phyloP scores from a whole-genome alignment of 1,284 basidiomycete species.

The Puccinia polysora region DNA sequence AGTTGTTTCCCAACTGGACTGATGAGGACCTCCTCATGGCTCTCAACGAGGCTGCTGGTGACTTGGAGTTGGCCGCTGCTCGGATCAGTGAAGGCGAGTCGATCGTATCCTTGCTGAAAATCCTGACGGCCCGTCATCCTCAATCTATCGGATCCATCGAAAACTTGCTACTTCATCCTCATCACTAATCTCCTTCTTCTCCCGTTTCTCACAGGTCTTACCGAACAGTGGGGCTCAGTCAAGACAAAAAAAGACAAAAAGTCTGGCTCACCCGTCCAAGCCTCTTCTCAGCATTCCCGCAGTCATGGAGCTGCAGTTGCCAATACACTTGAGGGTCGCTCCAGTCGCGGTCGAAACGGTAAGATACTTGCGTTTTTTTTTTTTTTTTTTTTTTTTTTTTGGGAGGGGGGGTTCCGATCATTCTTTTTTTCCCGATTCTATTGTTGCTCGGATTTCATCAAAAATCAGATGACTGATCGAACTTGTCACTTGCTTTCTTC shows the following conservation, averaged over 20 bases:
- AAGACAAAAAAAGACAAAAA: slow-evolving; percentile 74
- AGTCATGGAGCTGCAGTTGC: not conserved
- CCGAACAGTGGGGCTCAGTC: slow-evolving; percentile 78
- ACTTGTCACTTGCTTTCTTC: not conserved
- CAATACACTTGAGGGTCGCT: slow-evolving; percentile 3
- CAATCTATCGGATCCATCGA: too few species aligned
- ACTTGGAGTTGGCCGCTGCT: slow-evolving; percentile 67
- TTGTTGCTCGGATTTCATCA: not conserved
- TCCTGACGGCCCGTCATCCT: too few species aligned
- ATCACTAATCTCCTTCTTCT: not conserved
- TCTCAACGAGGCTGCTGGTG: slow-evolving; percentile 68
- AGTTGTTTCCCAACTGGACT: slow-evolving; percentile 71
- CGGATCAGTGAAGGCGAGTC: slow-evolving; percentile 72
- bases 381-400: too few species aligned
- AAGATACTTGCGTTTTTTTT: too few species aligned
- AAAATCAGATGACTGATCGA: not conserved
- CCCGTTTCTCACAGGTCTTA: slow-evolving; percentile 60
- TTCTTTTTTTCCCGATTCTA: not conserved
- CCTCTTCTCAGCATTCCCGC: slow-evolving; percentile 12
- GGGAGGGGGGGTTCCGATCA: too few species aligned
- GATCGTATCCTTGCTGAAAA: too few species aligned
- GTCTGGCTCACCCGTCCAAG: slow-evolving; percentile 3
- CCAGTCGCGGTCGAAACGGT: slow-evolving; percentile 38
- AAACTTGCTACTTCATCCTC: too few species aligned
- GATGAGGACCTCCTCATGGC: slow-evolving; percentile 73